Evolutionary conservation across 352 stramenopile genomes (phyloP), one percentile per base, ranked within the genome.

Genomic region (Halophytophthora batemanensis): DNA sequence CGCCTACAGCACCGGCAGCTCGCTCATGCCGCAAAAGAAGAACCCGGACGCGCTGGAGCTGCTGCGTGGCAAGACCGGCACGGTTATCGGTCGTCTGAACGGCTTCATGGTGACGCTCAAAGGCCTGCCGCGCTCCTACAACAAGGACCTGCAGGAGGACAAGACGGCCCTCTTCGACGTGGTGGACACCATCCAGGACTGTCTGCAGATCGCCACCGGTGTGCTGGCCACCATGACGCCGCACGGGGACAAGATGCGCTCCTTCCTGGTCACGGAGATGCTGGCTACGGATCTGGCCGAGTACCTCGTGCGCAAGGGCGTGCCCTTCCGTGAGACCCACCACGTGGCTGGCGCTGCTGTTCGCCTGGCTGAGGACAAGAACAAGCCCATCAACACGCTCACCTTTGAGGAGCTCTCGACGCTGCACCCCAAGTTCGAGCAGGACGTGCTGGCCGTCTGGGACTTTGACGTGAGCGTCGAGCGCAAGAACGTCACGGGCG

Each of bases 11-110:
- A 99, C 97, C 1, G 97, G 97, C 54, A 98, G 89, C 65, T 98
- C 86, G 17, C 80, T 99, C 42, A 99, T 99, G 97, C 97, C 97
- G n/a, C 97, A 99, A 77, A 99, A 99, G 92, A 99, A 99, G 76
- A 99, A 99, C 74, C 97, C 97, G 0, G 97, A 99, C 74, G 97
- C 96, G 10, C 79, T 99, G 19, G 96, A 99, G 77, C 81, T 99
- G 49, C 74, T 99, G 14, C 86, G 97, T 41, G 97, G 96, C 56
- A 99, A 99, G 80, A 94, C 86, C 15, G 97, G 96, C 45, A 88
- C 96, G 25, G 92, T 98, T 45, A 84, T 98, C 18, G 97, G 97
- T 36, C 87, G 94, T 44, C 81, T 97, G 29, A 96, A 95, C 50
- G 95, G 95, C 40, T 96, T 99, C 55, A 86, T 98, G 41, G 83